Evolutionary conservation across 768 basidiomycete species (phyloP), one percentile per base, ranked within the genome.

Genomic region (Pisolithus microcarpus): DNA sequence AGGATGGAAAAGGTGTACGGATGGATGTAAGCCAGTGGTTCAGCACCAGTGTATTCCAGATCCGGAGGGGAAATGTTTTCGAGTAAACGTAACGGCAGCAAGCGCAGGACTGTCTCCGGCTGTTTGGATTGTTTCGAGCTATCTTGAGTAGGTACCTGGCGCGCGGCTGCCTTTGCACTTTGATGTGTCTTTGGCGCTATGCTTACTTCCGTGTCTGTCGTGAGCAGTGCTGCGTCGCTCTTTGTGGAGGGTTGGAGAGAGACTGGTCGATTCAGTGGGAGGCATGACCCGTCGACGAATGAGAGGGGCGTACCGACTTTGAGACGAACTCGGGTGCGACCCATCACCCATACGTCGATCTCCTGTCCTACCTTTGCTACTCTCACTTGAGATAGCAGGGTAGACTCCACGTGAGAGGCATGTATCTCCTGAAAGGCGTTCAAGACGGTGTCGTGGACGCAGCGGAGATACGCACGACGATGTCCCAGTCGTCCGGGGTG

Each of bases 401-500:
- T 93, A 2, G 85, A 80, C 68, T 99, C 96, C 10, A 98, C 84
- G 63, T 91, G 93, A 1, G 89, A 84, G 1, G 95, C 93, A 60
- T 99, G 91, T 2, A 89, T 80, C 79, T 96, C 91, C 95, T 98
- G 57, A 3, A 24, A 37, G 38, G 50, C 24, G 43, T 5, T 47
- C 40, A 43, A 28, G 23, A 48, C 39, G 18, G 26, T 38, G 24
- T 18, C 28, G 18, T 30, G 18, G 37, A 48, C 26, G 13, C 9
- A 36, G 26, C 19, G 43, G 19, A 18, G 51, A 42, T 7, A 70
- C 81, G 59, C 61, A 95, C 95, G 49, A 98, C 81, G 48, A 99
- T 92, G 62, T 99, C 96, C 96, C 96, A 99, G 65, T 99, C 95
- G 58, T 99, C 96, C 1, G 91, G 71, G 0, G 85, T 84, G 38